These are phyloP conservation scores for Selaginella moellendorffii DNA, from an alignment of 75 land plant species.

Conservation along the genomic window DNA sequence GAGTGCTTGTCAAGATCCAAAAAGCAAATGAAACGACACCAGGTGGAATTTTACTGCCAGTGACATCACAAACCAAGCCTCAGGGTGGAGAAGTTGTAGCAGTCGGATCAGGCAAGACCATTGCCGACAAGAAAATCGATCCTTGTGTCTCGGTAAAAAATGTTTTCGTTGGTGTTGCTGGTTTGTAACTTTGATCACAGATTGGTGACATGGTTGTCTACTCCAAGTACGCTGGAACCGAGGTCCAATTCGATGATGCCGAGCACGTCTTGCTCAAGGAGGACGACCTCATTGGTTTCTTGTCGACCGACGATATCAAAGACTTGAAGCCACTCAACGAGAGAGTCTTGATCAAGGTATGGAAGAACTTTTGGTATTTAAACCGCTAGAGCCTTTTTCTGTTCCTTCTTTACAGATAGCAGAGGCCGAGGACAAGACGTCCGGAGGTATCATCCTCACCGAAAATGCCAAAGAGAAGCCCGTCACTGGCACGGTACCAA, in stretches of 20 bases:
- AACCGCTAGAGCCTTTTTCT: too few species aligned
- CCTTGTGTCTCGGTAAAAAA: conserved; percentile 18
- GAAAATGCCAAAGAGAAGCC: conserved; percentile 69
- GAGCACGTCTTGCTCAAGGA: conserved; percentile 63
- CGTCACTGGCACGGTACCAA: conserved; percentile 42
- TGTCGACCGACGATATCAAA: conserved; percentile 65
- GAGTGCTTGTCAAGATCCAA: conserved; percentile 64
- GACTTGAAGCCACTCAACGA: conserved; percentile 68
- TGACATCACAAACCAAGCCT: conserved; percentile 50
- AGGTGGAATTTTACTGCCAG: conserved; percentile 67
- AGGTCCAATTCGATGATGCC: conserved; percentile 54
- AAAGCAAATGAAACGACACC: conserved; percentile 47
- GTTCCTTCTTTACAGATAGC: background rate
- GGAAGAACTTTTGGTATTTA: background rate
- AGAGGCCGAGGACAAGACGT: conserved; percentile 29
- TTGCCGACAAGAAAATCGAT: conserved; percentile 52
- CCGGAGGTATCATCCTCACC: conserved; percentile 58
- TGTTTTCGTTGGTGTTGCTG: background rate
- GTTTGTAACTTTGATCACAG: conserved; percentile 15
- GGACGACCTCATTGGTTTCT: conserved; percentile 71
- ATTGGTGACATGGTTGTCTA: conserved; percentile 56
- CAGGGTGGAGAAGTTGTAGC: conserved; percentile 90
- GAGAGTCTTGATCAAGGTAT: conserved; percentile 59
- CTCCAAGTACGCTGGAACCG: conserved; percentile 86
- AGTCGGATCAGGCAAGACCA: conserved; percentile 52